Percentiles rank a stretch among this genome's conserved stretches.
Evolutionary conservation across 1,284 basidiomycete species (phyloP).

Genomic region (Ceratobasidium sp.): DNA sequence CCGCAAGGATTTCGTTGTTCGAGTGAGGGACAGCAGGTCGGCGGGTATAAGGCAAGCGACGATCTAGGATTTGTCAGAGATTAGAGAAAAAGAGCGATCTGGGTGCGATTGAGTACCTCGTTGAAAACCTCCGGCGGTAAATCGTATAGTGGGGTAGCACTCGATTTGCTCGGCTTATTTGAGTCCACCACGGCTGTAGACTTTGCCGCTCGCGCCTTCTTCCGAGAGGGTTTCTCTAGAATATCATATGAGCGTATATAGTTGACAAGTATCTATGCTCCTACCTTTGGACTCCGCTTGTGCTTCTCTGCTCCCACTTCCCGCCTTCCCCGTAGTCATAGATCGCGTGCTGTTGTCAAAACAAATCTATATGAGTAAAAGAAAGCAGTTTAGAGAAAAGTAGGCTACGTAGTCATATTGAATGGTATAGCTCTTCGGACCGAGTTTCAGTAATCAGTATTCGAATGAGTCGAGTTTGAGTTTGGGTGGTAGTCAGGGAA

Average conservation of each 20-base stretch:
- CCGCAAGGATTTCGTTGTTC: slow-evolving; percentile 52
- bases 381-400: background rate
- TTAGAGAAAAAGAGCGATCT: too few species aligned
- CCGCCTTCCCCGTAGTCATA: background rate
- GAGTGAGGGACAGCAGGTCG: too few species aligned
- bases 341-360: background rate
- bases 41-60: too few species aligned
- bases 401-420: background rate
- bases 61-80: too few species aligned
- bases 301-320: background rate
- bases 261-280: background rate
- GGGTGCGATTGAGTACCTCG: background rate
- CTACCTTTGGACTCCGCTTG: background rate
- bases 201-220: too few species aligned
- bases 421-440: too few species aligned
- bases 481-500: too few species aligned
- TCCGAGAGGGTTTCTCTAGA: background rate
- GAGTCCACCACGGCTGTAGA: too few species aligned
- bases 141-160: too few species aligned
- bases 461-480: too few species aligned
- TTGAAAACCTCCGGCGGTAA: slow-evolving; percentile 4
- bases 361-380: background rate
- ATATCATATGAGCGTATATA: background rate
- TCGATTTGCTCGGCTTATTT: too few species aligned
- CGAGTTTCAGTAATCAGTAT: too few species aligned